Evolutionary conservation across 345 rosid species (phyloP), one percentile per base, ranked within the genome.

Genomic region (Salix viminalis): DNA sequence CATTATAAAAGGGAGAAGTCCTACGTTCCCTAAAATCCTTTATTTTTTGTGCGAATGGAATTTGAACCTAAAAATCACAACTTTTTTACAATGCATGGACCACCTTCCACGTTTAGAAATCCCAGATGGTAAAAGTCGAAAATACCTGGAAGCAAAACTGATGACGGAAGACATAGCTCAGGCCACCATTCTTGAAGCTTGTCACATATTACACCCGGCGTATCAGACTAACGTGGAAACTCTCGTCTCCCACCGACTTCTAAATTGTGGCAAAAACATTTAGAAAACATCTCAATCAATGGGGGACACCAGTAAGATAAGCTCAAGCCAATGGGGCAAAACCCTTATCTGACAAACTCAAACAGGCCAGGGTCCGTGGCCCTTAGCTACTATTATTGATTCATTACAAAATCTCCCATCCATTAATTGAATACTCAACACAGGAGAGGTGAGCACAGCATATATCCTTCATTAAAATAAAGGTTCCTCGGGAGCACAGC

Each of bases 401-500:
- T 21, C 62, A 56, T 56, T 56, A 56, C 62, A 58, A 56, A 58
- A 58, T 9, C 24, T 58, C 12, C 13, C 62, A 58, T 58, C 24
- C 70, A 42, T 26, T 26, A 74, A 46, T 13, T 66, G 44, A 50
- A 34, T 24, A 37, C 28, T 58, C 62, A 9, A 58, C 28, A 58
- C 26, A 56, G 62, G 62, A n/a, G 41, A 34, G 26, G 6, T 9
- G 65, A 67, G 2, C 56, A 68, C 30, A 5, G 36, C 13, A 60
- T 30, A 39, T 21, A 5, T 16, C n/a, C 41, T 18, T 41, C 16
- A 21, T 6, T 11, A 41, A 32, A 18, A 60, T 2, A 23, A 73
- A 30, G 66, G 69, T 81, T 76, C 80, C 70, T 69, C 77, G 24
- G 44, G 65, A 67, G 2, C 56, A 68, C 30, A 5, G 36, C 13